Percentiles rank a stretch among this genome's conserved stretches.
Evolutionary conservation across 1,284 basidiomycete genomes (phyloP).

Genomic region (Phlebopus sp.): DNA sequence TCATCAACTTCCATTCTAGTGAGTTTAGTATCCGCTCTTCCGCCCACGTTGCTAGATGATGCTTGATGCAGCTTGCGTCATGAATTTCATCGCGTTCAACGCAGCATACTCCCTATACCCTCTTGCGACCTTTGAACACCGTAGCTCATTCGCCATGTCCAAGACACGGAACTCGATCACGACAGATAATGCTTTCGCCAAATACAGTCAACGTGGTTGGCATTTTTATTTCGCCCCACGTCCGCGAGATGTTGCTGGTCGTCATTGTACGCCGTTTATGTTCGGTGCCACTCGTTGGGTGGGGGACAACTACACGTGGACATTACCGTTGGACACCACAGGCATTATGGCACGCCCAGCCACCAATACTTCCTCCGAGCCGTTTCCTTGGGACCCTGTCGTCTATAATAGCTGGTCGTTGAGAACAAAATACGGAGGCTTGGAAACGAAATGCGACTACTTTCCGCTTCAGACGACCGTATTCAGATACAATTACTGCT

Average conservation of each 20-base stretch:
- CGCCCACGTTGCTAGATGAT: neutral
- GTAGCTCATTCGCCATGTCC: constrained; percentile 13
- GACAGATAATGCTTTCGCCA: constrained; percentile 13
- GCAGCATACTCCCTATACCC: constrained; percentile 36
- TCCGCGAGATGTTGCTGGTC: neutral
- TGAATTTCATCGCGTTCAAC: constrained; percentile 40
- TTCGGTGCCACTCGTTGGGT: constrained; percentile 22
- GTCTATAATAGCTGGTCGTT: constrained; percentile 26
- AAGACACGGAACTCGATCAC: neutral
- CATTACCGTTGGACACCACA: constrained; percentile 23
- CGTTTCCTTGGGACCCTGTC: constrained; percentile 24
- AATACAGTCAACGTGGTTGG: constrained; percentile 33
- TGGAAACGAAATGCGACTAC: neutral
- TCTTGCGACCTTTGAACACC: constrained; percentile 30
- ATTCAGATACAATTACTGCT: constrained; percentile 26
- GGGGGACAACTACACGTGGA: constrained; percentile 29
- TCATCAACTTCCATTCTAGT: constrained; percentile 47
- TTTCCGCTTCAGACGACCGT: constrained; percentile 13
- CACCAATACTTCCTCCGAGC: constrained; percentile 11
- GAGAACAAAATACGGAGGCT: accelerated
- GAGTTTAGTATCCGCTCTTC: constrained; percentile 12
- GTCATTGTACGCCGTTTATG: constrained; percentile 15
- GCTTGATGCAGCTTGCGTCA: constrained; percentile 38
- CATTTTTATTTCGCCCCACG: constrained; percentile 13
- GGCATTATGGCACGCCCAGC: constrained; percentile 21